Evolutionary conservation across 2,329 filamentous ascomycete species (phyloP), one percentile per base, ranked within the genome.

Genomic region (Ceratocystis alfenasii): DNA sequence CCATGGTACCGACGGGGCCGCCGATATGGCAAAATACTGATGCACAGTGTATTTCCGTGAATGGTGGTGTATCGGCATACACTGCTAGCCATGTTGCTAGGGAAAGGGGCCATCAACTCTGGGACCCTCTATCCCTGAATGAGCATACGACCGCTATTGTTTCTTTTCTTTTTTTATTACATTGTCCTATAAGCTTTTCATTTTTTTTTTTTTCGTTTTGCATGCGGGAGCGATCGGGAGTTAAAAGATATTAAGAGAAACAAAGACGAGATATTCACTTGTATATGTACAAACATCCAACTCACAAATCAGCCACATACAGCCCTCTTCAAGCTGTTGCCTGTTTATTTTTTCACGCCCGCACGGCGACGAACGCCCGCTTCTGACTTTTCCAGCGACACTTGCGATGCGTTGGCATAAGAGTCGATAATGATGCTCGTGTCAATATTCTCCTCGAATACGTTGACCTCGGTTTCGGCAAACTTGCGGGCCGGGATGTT

Each of bases 401-500:
- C 63, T 44, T 68, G 66, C 30, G 66, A 65, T n/a, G 48, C 66
- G 20, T 68, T 68, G 5, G 66, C 55, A 44, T 66, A 68, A 10
- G 61, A 62, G 25, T 62, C 61, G 55, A 68, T 66, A 30, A 68
- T 66, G n/a, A 62, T 41, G 46, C 60, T 68, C 12, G 64, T 66
- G 41, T 68, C 67, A 60, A 67, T 65, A 48, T 67, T 67, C 60
- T 68, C 68, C 36, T 67, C 60, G 48, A 67, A 68, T n/a, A 66
- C 68, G n/a, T 69, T 67, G 25, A 69, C 66, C 12, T 69, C 50
- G 22, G 65, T 61, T 25, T 63, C 57, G 36, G 55, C 73, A 69
- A 78, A 78, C 66, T 74, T 75, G 68, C 77, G 74, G 1, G 77
- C 76, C 0, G 75, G 66, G 1, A 78, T 72, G 2, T 70, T 69